Base-by-base conservation (phyloP, 768 basidiomycete species). In the Suillus weaverae region DNA sequence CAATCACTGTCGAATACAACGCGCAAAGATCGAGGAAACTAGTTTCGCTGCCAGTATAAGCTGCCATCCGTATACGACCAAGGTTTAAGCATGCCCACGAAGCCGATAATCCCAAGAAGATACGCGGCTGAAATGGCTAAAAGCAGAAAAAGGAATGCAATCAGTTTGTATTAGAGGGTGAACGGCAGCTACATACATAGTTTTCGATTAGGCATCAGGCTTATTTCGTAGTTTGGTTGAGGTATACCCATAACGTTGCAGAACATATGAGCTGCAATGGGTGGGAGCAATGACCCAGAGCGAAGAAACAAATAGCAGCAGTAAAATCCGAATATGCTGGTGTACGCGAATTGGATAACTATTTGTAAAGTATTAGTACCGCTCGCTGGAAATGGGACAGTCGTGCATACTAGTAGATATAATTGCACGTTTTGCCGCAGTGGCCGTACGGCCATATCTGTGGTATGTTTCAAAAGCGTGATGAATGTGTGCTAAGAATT, bases 221-320 rank as follows among this genome's bases (percentile, higher is more conserved):
- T 69, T 41, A 92, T 70, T 64, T 95, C 93, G 36, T 79, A 76
- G 0, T 67, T 71, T 32, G 90, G 83, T 61, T 88, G 83, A 3
- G 97, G 97, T 35, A 98, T 70, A 1, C 96, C 96, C 93, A 98
- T 96, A 59, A 91, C 74, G 72, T 99, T 99, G 81, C 97, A 99
- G 73, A 95, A 97, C 1, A 91, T 78, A 72, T 99, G 97, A 0
- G 94, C 87, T 10, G 84, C 76, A 62, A 95, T 83, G 2, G 95
- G 81, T 1, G 95, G 90, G 36, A 90, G 75, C 64, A 98, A 77
- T 5, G 94, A 95, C 18, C 90, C 87, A 5, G 95, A 95, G 57
- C 91, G 87, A 9, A 97, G 81, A 78, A 95, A 94, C 50, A 97
- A 83, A 76, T 87, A 97, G 5, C 93, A 85, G 30, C 88, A 89